Base-by-base conservation (phyloP, 257 asterid species). In the Fraxinus excelsior region DNA sequence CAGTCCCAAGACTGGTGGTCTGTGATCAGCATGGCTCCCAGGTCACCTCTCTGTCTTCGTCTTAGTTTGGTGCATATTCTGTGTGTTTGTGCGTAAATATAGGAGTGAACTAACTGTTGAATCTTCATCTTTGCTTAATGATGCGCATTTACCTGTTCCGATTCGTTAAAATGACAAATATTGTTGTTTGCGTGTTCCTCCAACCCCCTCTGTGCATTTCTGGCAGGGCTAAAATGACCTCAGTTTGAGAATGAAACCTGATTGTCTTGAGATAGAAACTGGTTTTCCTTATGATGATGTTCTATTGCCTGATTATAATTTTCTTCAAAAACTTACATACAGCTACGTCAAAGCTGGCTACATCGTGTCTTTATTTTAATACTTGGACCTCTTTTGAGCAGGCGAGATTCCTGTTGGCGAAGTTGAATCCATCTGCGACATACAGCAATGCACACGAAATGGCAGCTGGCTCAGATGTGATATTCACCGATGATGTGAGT, bases 21-120 rank as follows among this genome's bases (percentile, higher is more conserved):
- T 96, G 99, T 78, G 99, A 96, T 88, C 99, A 96, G 83, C 98
- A 96, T 84, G 98, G 98, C 80, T 96, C 99, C 62, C 99, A 95
- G 99, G 99, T 95, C 72, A 78, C 66, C 12, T 67, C 79, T 56
- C n/a, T 64, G 32, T 3, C 67, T 42, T 31, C 42, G 19, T 29
- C 42, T 23, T 75, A 35, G 37, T 72, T 51, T 68, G 25, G 2
- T 53, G 64, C 26, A 18, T 53, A 74, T 72, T 35, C n/a, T 67
- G 62, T 51, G 40, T 66, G 42, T 10, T 11, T 74, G 18, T 62
- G 34, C 18, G 23, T 37, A 28, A 53, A 7, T 46, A 26, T 62
- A 19, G 67, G 16, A 38, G 67, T 56, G 23, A 42, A 9, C 74
- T 60, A 37, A 60, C 38, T 62, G 31, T 23, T n/a, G 26, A 13